These are phyloP conservation scores for Pulicaria dysenterica DNA, from an alignment of 129 eudicot genomes.

Conservation along the genomic window DNA sequence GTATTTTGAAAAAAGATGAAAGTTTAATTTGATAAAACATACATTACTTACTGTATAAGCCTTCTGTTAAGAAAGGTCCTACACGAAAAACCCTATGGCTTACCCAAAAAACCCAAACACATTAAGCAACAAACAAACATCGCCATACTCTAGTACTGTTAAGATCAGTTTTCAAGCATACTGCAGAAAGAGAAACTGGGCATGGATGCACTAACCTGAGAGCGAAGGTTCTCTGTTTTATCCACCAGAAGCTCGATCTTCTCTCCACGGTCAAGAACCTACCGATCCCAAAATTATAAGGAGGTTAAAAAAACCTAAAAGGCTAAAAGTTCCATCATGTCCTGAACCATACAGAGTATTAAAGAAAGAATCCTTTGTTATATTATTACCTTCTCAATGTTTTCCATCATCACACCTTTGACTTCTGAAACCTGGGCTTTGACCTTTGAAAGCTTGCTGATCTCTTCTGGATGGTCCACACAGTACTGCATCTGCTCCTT, in stretches of 20 bases:
- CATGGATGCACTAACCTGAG: conserved; percentile 56
- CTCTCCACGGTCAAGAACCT: conserved; percentile 97
- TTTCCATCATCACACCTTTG: conserved; percentile 89
- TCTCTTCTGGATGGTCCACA: conserved; percentile 81
- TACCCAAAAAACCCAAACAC: not conserved
- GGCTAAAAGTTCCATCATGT: not conserved
- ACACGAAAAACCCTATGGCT: not conserved
- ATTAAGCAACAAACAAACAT: conserved; percentile 7
- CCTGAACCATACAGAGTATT: not conserved
- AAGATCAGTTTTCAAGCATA: conserved; percentile 8
- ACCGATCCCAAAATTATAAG: conserved; percentile 15
- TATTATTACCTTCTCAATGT: conserved; percentile 70
- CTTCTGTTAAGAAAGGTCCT: not conserved
- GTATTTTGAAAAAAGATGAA: not conserved
- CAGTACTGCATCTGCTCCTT: conserved; percentile 89
- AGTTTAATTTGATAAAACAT: not conserved
- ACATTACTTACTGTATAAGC: not conserved
- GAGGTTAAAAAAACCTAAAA: no score
- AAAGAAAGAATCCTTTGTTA: not conserved
- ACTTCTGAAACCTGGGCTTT: conserved; percentile 88
- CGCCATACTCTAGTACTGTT: not conserved
- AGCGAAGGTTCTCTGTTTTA: conserved; percentile 81
- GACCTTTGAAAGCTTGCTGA: conserved; percentile 73
- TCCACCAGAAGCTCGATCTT: conserved; percentile 87
- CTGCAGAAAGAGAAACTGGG: not conserved